Evolutionary conservation across 2,329 filamentous ascomycete genomes (phyloP).

Genomic region (Fusarium clavum): DNA sequence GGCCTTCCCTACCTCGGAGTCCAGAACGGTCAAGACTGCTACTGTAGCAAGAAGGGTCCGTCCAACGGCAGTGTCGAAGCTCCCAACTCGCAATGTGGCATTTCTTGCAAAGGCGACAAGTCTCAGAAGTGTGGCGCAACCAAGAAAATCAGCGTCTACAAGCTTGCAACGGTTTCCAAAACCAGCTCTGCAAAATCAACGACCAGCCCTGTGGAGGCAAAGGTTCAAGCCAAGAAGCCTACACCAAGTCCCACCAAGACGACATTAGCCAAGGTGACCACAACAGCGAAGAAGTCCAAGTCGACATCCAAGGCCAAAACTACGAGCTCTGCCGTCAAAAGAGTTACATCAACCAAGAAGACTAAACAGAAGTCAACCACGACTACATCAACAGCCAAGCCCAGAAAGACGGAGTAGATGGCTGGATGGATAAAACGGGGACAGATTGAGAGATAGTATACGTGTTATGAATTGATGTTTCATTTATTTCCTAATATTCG

Average conservation of each 20-base stretch:
- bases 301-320: not conserved
- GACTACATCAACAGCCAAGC: not conserved
- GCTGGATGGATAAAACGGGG: not conserved
- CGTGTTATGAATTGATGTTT: not conserved
- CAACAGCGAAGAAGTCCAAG: not conserved
- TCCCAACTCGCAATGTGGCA: slow-evolving; percentile 18
- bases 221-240: slow-evolving; percentile 2
- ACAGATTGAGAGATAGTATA: not conserved
- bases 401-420: not conserved
- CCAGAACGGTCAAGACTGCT: slow-evolving; percentile 35
- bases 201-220: not conserved
- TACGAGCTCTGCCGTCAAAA: not conserved
- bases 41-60: slow-evolving; percentile 30
- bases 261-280: not conserved
- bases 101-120: slow-evolving; percentile 32
- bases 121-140: slow-evolving; percentile 28
- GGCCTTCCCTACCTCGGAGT: slow-evolving; percentile 31
- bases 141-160: slow-evolving; percentile 35
- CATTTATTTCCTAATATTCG: not conserved
- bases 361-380: not conserved
- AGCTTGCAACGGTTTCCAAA: slow-evolving; percentile 6
- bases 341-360: not conserved
- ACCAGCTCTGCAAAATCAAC: slow-evolving; percentile 1
- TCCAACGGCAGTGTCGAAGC: slow-evolving; percentile 31
- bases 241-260: not conserved